These are phyloP conservation scores for Colletotrichum camelliae DNA, from an alignment of 2,329 filamentous ascomycete genomes.

Conservation along the genomic window DNA sequence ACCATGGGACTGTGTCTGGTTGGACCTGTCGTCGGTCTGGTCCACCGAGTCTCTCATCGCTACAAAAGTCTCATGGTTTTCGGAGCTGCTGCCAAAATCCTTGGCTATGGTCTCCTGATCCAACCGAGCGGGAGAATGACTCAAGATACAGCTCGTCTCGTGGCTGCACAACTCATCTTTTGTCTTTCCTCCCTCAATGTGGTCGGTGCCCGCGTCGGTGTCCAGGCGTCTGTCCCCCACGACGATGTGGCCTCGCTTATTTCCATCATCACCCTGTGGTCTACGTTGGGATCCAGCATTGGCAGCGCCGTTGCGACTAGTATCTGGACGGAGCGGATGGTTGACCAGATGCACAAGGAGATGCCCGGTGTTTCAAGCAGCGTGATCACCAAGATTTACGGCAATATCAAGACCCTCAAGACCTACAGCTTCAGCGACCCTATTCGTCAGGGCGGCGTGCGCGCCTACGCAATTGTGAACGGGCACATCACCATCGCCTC, in stretches of 20 bases:
- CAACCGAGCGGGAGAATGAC: conserved; percentile 32
- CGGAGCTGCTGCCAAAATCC: conserved; percentile 36
- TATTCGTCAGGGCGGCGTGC: conserved; percentile 40
- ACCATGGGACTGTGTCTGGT: conserved; percentile 43
- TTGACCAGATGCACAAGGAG: conserved; percentile 36
- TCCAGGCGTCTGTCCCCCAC: conserved; percentile 46
- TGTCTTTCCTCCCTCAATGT: conserved; percentile 41
- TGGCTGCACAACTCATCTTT: conserved; percentile 39
- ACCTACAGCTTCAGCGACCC: conserved; percentile 37
- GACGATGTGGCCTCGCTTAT: conserved; percentile 45
- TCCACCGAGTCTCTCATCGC: conserved; percentile 40
- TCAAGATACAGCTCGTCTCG: conserved; percentile 36
- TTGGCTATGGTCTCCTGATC: conserved; percentile 42
- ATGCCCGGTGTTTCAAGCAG: conserved; percentile 28
- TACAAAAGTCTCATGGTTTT: conserved; percentile 47
- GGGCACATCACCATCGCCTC: conserved; percentile 39
- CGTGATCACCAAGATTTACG: conserved; percentile 36
- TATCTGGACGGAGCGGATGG: conserved; percentile 45
- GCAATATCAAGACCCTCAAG: conserved; percentile 37
- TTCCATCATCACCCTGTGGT: conserved; percentile 42
- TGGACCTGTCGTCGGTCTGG: conserved; percentile 38
- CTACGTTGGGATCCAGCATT: conserved; percentile 40
- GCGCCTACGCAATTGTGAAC: conserved; percentile 38
- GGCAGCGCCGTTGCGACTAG: conserved; percentile 42
- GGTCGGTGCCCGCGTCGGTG: conserved; percentile 44